Base-by-base conservation (phyloP, 1,284 basidiomycete genomes). In the Ustilago sp. region DNA sequence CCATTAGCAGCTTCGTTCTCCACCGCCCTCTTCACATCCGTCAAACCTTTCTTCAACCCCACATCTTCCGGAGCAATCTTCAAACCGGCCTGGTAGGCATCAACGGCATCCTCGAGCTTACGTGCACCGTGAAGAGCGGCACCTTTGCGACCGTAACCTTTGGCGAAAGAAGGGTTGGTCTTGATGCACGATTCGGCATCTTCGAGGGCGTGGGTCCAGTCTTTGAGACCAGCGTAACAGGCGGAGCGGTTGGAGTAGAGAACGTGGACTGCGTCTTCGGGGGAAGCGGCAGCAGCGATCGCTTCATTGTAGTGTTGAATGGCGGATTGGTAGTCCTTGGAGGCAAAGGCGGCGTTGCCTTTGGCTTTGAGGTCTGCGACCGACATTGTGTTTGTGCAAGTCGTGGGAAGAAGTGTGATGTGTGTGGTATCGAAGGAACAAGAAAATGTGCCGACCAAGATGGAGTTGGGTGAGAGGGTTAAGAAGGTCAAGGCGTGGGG, bases 171-270 rank as follows among this genome's bases (percentile, higher is more conserved):
- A 4, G 94, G 91, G 82, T 93, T 93, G 74, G 93, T 88, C 83
- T 90, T 90, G 85, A 97, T 90, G 64, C 87, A 88, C 86, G 88
- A 90, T 82, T 97, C 93, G 11, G 95, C 95, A 87, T 98, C 95
- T 63, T 91, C 89, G 63, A 98, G 89, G 17, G 95, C 95, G 11
- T 89, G 90, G 53, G 87, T 85, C 89, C 91, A 98, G 61, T 93
- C 88, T 80, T 90, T 92, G 88, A 94, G 92, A 19, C 94, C 94
- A 17, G 92, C 90, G 85, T 94, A 91, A 35, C 93, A 93, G 17
- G 95, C 95, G 79, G 93, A 95, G 65, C 95, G 90, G 86, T 98
- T 98, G 7, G 94, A 97, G 88, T 90, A 98, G 23, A 98, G 89
- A 60, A 98, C 94, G 85, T 94, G 93, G n/a, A 81, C 63, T 7